phyloP scores from a whole-genome alignment of 164 flowering plant species.

The Liquidambar formosana region DNA sequence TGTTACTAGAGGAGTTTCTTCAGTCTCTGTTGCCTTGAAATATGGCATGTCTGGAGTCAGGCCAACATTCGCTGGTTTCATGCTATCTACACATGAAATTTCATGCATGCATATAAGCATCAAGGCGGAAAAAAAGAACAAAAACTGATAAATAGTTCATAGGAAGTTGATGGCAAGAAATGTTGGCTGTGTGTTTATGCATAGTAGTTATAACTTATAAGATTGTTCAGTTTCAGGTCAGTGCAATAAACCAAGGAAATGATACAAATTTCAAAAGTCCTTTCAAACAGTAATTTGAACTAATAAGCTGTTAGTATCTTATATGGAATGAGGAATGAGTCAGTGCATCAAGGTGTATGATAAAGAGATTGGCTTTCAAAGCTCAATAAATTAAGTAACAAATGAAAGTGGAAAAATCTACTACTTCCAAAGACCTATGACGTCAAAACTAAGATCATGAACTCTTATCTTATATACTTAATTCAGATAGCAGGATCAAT shows the following conservation, averaged over 20 bases:
- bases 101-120: background rate
- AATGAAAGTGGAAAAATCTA: no score
- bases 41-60: conserved; percentile 47
- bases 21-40: conserved; percentile 23
- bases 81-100: conserved; percentile 37
- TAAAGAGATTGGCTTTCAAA: no score
- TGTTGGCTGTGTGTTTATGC: background rate
- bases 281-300: background rate
- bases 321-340: no score
- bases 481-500: background rate
- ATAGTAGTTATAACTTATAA: no score
- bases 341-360: no score
- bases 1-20: conserved; percentile 37
- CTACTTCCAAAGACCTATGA: background rate
- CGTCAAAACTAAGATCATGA: background rate
- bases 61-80: conserved; percentile 53
- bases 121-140: background rate
- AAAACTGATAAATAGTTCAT: background rate
- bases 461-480: background rate
- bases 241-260: no score
- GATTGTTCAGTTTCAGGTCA: no score
- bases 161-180: background rate
- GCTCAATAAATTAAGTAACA: no score
- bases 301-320: background rate
- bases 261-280: no score